Evolutionary conservation across 768 basidiomycete species (phyloP).

Genomic region (Lactarius hatsudake): DNA sequence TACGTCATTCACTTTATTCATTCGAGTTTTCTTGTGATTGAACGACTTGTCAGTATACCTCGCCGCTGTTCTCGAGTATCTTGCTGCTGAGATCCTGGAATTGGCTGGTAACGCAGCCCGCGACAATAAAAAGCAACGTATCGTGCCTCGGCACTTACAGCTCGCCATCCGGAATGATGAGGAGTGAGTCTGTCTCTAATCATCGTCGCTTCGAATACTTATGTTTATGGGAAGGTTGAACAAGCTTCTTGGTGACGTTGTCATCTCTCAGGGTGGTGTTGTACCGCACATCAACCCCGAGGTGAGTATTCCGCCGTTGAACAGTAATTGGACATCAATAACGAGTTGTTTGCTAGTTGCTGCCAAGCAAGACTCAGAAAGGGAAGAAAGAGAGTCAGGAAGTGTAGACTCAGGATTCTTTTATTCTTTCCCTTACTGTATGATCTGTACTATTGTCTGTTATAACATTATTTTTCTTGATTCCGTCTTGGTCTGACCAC

Average conservation of each 20-base stretch:
- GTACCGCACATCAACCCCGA: slow-evolving; percentile 77
- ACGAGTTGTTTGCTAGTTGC: slow-evolving; percentile 31
- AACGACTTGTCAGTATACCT: slow-evolving; percentile 63
- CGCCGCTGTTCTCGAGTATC: slow-evolving; percentile 89
- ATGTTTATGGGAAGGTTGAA: slow-evolving; percentile 48
- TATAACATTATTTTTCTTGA: slow-evolving; percentile 28
- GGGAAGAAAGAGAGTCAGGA: slow-evolving; percentile 53
- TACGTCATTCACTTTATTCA: slow-evolving; percentile 32
- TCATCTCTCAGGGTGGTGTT: slow-evolving; percentile 95
- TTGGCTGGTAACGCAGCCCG: slow-evolving; percentile 87
- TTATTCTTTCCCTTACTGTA: slow-evolving; percentile 24
- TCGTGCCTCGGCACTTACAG: slow-evolving; percentile 92
- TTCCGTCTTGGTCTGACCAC: background rate
- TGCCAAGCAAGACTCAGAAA: slow-evolving; percentile 49
- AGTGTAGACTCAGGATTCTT: slow-evolving; percentile 17
- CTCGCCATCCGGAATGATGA: slow-evolving; percentile 94
- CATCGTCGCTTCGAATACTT: background rate
- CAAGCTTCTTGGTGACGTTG: slow-evolving; percentile 72
- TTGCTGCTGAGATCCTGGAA: slow-evolving; percentile 92
- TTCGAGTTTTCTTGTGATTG: slow-evolving; percentile 1
- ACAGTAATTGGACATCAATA: background rate
- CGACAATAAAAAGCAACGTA: slow-evolving; percentile 94
- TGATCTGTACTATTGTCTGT: slow-evolving; percentile 24
- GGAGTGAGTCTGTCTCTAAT: slow-evolving; percentile 48
- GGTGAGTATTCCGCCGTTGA: slow-evolving; percentile 30